Evolutionary conservation across 192 early-diverging fungal species (phyloP).

Genomic region (Umbelopsis vinacea): DNA sequence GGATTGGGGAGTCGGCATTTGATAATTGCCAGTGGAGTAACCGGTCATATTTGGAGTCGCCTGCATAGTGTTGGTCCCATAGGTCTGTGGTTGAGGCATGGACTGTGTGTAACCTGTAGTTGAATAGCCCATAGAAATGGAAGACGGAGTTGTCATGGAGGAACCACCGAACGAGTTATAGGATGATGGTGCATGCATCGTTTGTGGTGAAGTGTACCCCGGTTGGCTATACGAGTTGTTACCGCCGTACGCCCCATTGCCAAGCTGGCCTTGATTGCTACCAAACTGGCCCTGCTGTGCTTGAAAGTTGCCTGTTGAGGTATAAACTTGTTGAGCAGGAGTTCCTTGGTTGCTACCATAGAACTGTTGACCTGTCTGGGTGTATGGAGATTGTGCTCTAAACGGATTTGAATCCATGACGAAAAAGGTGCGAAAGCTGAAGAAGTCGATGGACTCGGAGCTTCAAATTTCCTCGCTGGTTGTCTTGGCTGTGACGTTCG

Average conservation of each 20-base stretch:
- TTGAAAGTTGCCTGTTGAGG: not conserved
- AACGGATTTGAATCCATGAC: conserved; percentile 17
- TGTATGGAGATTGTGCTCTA: conserved; percentile 9
- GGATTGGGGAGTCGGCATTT: conserved; percentile 6
- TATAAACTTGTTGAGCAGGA: not conserved
- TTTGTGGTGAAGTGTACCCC: not conserved
- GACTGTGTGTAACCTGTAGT: not conserved
- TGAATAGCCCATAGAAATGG: not conserved
- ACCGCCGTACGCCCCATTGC: not conserved
- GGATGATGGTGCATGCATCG: not conserved
- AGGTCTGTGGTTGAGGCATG: conserved; percentile 6
- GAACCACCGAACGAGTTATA: not conserved
- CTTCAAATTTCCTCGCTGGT: not conserved
- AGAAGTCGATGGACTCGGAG: not conserved
- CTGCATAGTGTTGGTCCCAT: not conserved
- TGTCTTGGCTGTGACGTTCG: conserved; percentile 11
- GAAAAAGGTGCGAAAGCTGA: not conserved
- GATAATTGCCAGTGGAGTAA: not conserved
- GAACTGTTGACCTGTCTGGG: not conserved
- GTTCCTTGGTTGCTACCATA: not conserved
- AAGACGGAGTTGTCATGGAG: not conserved
- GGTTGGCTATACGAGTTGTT: not conserved
- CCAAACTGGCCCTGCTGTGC: not conserved
- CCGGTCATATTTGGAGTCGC: not conserved
- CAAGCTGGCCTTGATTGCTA: not conserved